Evolutionary conservation across 2,329 filamentous ascomycete genomes (phyloP).

Genomic region (Talaromyces funiculosus): DNA sequence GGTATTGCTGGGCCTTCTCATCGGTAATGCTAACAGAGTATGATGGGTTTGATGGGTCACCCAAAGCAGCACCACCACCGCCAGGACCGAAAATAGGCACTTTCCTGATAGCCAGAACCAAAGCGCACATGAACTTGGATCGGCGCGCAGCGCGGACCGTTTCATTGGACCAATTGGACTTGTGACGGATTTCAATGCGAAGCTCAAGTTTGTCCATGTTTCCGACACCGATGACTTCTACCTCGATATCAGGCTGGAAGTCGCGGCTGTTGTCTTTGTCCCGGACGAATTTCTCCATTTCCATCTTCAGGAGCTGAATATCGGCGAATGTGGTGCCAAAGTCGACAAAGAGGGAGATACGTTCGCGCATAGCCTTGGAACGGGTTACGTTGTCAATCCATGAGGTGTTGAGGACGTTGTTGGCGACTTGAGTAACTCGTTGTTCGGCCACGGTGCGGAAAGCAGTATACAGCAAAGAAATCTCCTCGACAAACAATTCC

Average conservation of each 20-base stretch:
- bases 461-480: constrained; percentile 86
- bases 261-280: constrained; percentile 82
- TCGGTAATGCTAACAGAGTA: constrained; percentile 76
- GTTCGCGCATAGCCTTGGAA: constrained; percentile 86
- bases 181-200: constrained; percentile 79
- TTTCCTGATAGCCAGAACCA: constrained; percentile 77
- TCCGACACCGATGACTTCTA: constrained; percentile 72
- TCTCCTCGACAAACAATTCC: constrained; percentile 80
- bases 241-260: constrained; percentile 76
- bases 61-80: constrained; percentile 60
- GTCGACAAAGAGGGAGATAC: constrained; percentile 69
- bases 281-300: constrained; percentile 80
- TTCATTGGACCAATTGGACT: constrained; percentile 89
- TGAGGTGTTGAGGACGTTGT: constrained; percentile 84
- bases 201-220: constrained; percentile 85
- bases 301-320: constrained; percentile 73
- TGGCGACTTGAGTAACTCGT: constrained; percentile 77
- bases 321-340: constrained; percentile 89
- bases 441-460: constrained; percentile 79
- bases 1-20: constrained; percentile 58
- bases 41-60: constrained; percentile 62
- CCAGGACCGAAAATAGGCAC: constrained; percentile 80
- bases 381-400: constrained; percentile 94
- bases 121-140: constrained; percentile 94
- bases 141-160: constrained; percentile 71